Conservation (phyloP, 2,329 filamentous ascomycete genomes). For the Pseudogymnoascus sp. region DNA sequence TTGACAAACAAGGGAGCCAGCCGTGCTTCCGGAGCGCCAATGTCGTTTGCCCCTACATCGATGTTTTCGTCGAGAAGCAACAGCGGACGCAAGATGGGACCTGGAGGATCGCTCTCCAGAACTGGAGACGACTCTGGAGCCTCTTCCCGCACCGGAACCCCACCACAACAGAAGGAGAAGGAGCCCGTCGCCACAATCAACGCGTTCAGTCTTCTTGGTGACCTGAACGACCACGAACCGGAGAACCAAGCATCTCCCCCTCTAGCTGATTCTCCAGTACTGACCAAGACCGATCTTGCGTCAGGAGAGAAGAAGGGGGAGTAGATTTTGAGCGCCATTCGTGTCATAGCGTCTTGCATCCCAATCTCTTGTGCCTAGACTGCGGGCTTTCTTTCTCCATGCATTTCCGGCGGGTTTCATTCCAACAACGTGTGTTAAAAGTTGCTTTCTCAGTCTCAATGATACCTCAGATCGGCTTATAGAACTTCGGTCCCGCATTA, state of each 20-base stretch:
- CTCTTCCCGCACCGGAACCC: slow-evolving; percentile 84
- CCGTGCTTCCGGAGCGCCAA: slow-evolving; percentile 45
- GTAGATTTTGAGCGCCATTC: slow-evolving; percentile 8
- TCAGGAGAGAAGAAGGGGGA: slow-evolving; percentile 37
- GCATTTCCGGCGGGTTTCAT: slow-evolving; percentile 36
- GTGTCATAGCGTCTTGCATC: slow-evolving; percentile 29
- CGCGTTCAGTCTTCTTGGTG: slow-evolving; percentile 58
- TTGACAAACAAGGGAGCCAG: slow-evolving; percentile 54
- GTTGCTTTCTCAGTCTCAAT: slow-evolving; percentile 34
- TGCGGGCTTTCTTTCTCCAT: slow-evolving; percentile 32
- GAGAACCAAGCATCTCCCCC: slow-evolving; percentile 62
- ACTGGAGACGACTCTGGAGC: slow-evolving; percentile 76
- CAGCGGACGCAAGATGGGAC: slow-evolving; percentile 74
- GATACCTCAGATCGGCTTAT: slow-evolving; percentile 34
- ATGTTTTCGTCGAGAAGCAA: slow-evolving; percentile 86
- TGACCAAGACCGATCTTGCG: slow-evolving; percentile 53
- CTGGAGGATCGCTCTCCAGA: slow-evolving; percentile 62
- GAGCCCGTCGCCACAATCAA: slow-evolving; percentile 66
- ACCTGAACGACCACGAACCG: slow-evolving; percentile 41
- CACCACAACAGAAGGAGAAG: slow-evolving; percentile 60
- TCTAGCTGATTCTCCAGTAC: slow-evolving; percentile 56
- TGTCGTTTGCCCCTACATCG: slow-evolving; percentile 69
- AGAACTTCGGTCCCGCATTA: slow-evolving; percentile 28
- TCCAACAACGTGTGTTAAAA: slow-evolving; percentile 36
- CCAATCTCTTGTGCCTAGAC: slow-evolving; percentile 38